Conservation (phyloP, 805 yeast genomes). For the Suhomyces tanzawaensis region DNA sequence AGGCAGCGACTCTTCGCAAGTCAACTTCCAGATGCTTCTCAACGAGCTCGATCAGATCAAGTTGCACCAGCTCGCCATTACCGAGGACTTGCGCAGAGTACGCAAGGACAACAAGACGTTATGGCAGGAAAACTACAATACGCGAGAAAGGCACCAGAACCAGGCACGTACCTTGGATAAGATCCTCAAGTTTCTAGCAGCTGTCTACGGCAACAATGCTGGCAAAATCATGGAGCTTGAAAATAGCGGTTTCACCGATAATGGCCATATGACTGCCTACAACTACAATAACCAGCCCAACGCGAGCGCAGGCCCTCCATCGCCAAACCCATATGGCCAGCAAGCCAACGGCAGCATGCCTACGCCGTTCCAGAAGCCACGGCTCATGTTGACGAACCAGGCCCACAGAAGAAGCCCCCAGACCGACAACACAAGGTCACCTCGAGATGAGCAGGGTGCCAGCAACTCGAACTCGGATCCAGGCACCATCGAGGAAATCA, state of each 20-base stretch:
- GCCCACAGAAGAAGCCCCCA: constrained; percentile 26
- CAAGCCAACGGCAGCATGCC: constrained; percentile 4
- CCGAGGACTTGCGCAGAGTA: constrained; percentile 80
- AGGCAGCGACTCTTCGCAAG: constrained; percentile 19
- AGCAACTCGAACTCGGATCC: constrained; percentile 2
- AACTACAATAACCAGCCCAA: constrained; percentile 6
- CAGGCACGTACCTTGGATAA: constrained; percentile 88
- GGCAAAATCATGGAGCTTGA: constrained; percentile 45
- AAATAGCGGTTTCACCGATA: constrained; percentile 12
- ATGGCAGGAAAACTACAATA: constrained; percentile 85
- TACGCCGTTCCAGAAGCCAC: constrained; percentile 28
- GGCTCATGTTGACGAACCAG: constrained; percentile 42
- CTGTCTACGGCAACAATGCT: constrained; percentile 66
- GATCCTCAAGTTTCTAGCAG: constrained; percentile 81
- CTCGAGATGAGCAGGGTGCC: constrained; percentile 6
- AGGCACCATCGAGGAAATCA: constrained; percentile 27
- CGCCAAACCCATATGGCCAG: background rate
- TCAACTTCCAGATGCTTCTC: constrained; percentile 54
- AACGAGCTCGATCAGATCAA: constrained; percentile 74
- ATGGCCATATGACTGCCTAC: constrained; percentile 22
- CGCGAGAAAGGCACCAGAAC: constrained; percentile 79
- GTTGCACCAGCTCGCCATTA: constrained; percentile 72
- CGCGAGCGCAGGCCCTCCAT: constrained; percentile 5
- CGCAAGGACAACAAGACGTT: constrained; percentile 83
- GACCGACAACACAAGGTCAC: constrained; percentile 4